Base-by-base conservation (phyloP, 2,329 filamentous ascomycete genomes). In the Colletotrichum agaves region DNA sequence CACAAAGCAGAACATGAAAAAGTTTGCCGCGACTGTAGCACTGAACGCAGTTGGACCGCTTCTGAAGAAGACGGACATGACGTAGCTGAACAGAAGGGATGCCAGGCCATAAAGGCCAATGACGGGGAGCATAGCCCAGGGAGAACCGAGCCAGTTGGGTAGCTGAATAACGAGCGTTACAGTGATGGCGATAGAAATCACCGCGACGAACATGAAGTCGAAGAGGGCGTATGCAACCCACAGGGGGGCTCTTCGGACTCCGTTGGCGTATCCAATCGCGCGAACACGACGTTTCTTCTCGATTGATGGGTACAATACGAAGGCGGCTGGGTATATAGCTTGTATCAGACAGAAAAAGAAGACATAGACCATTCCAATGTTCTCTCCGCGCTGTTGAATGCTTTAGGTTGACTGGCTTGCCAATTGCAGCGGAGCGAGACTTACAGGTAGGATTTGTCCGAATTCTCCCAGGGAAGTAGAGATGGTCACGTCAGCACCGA, bases 131-230 rank as follows among this genome's bases (percentile, higher is more conserved):
- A 62, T 55, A 3, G n/a, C 13, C 59, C 49, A 55, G 12, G 47
- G 15, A 19, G 44, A 39, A 4, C 37, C 47, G 5, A 19, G 43
- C 47, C 46, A 61, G 27, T 41, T 17, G 11, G 47, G 58, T 13
- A 60, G 6, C 5, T 60, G 46, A n/a, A 21, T 39, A 7, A 12
- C 21, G 11, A 50, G 31, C 11, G 27, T 57, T 31, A 17, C n/a
- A 15, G 44, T 19, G 15, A 50, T 27, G 5, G 57, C 44, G 31
- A 50, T 5, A 13, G 44, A 44, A 15, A 53, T 43, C n/a, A 35
- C 12, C 19, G 23, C 19, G 23, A 61, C 47, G 23, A 61, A 70
- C 21, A 60, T 59, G 2, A 71, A 70, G 44, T 61, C 58, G 35
- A 61, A 61, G 15, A 61, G 23, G 21, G 58, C 46, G 37, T 61